Base-by-base conservation (phyloP, 345 rosid genomes). In the Carallia brachiata region DNA sequence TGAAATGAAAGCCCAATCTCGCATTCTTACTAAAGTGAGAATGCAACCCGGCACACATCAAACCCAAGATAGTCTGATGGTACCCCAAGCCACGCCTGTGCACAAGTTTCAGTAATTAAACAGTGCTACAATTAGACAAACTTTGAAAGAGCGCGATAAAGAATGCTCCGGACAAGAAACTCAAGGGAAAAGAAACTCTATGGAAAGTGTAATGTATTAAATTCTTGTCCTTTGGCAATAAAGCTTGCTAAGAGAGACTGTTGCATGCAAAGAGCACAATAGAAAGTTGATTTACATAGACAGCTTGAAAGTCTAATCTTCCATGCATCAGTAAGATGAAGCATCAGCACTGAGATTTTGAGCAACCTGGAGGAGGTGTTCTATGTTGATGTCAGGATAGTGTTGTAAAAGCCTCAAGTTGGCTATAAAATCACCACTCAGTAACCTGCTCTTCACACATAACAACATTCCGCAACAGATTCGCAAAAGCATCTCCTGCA, bases 401-500 rank as follows among this genome's bases (percentile, higher is more conserved):
- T 81, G 88, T 73, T 87, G 95, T 56, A 89, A 77, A 27, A 89
- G 81, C 77, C 79, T 84, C 69, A 87, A 76, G 84, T 89, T 89
- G 5, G 86, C 86, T 28, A 73, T 79, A 74, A 89, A 87, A 76
- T 89, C 95, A 50, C 90, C 91, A 12, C 63, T 73, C 67, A 89
- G 61, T 12, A 89, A 77, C 71, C 75, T 80, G 74, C 79, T 84
- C 79, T 80, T 87, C 69, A 81, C 62, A 52, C 90, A 85, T 65
- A 89, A 30, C 70, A 87, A 66, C 95, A 89, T 89, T 37, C 87
- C 88, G 54, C 95, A 89, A 69, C 95, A 89, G 37, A 85, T 83
- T 15, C 90, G 72, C 62, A 85, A 70, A 73, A 89, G 91, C 95
- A 85, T 87, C 69, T 89, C 87, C 91, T 89, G 88, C 86, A 71